Base-by-base conservation (phyloP, 2,329 filamentous ascomycete genomes). In the Pseudogymnoascus sp. region DNA sequence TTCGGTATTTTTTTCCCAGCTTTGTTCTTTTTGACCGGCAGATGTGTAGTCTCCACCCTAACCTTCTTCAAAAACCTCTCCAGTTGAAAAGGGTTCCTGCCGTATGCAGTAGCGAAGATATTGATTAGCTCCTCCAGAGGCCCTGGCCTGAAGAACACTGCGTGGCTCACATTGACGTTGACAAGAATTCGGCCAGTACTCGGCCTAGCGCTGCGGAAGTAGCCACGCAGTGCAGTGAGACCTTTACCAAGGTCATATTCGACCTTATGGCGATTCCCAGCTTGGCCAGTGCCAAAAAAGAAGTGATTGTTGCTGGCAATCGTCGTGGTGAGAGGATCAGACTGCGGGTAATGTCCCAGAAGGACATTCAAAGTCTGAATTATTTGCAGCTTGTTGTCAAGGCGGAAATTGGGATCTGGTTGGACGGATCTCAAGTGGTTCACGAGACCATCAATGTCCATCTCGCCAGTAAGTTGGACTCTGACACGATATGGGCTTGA, bases 101-200 rank as follows among this genome's bases (percentile, higher is more conserved):
- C 64, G 33, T 7, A 31, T 4, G 63, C 67, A 3, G 63, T 63
- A 8, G 71, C 69, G 49, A 74, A 74, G 26, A 71, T 69, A 0
- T 61, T 37, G 10, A 81, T 76, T 0, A 81, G 62, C 0, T 66
- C 35, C 2, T 60, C 62, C 7, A 86, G 70, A 2, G 73, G 71
- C 0, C 76, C 76, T 1, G 76, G 67, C 65, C 81, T 76, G 71
- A 84, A 85, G 68, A 84, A 87, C 0, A 83, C 82, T 2, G 78
- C 77, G 49, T 81, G 81, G 7, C 82, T 82, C 26, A 87, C 83
- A 63, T 88, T 86, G 2, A 88, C 74, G 63, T 89, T 88, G 11
- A 88, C 71, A 0, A 88, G 69, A 4, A 88, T 74, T 3, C 84
- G 78, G 39, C 78, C 79, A 12, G 83, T 81, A 2, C 83, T 80